A percentile compares a stretch with the other conserved stretches of the same genome.
Conservation (phyloP, 345 rosid species). For the Murraya paniculata region DNA sequence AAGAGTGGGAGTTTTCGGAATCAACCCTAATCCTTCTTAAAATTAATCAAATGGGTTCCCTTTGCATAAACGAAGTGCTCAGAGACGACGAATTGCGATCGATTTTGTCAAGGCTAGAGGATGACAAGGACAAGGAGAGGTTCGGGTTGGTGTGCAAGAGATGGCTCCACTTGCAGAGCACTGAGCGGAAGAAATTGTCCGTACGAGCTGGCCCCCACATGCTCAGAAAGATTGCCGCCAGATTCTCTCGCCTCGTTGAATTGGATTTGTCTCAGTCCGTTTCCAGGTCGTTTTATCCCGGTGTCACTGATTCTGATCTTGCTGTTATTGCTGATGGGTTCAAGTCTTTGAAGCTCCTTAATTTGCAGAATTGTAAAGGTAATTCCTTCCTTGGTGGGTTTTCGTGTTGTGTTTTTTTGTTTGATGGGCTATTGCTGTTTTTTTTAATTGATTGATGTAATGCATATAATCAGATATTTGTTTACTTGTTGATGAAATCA, state of each 20-base stretch:
- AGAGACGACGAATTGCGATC: constrained; percentile 84
- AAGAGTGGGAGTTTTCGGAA: constrained; percentile 10
- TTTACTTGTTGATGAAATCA: not conserved
- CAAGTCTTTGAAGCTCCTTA: constrained; percentile 54
- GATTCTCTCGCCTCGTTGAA: constrained; percentile 67
- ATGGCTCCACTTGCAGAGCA: constrained; percentile 86
- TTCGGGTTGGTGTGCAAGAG: constrained; percentile 90
- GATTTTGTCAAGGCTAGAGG: constrained; percentile 60
- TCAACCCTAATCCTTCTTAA: not conserved
- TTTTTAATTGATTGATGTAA: not conserved
- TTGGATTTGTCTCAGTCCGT: constrained; percentile 91
- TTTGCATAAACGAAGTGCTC: constrained; percentile 63
- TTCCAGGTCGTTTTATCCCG: constrained; percentile 87
- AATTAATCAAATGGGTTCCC: constrained; percentile 27
- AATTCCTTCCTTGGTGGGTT: not conserved
- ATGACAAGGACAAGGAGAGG: constrained; percentile 73
- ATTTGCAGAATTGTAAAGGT: constrained; percentile 76
- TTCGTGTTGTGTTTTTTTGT: not conserved
- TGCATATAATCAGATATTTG: not conserved
- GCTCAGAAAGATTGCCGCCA: constrained; percentile 77
- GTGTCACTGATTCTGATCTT: constrained; percentile 87
- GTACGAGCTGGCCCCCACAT: constrained; percentile 92
- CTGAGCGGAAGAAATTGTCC: constrained; percentile 79
- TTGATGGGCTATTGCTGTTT: not conserved
- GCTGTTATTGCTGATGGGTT: constrained; percentile 65